Evolutionary conservation across 495 filamentous ascomycete species (phyloP), one percentile per base, ranked within the genome.

Genomic region (Parathielavia hyrcaniae): DNA sequence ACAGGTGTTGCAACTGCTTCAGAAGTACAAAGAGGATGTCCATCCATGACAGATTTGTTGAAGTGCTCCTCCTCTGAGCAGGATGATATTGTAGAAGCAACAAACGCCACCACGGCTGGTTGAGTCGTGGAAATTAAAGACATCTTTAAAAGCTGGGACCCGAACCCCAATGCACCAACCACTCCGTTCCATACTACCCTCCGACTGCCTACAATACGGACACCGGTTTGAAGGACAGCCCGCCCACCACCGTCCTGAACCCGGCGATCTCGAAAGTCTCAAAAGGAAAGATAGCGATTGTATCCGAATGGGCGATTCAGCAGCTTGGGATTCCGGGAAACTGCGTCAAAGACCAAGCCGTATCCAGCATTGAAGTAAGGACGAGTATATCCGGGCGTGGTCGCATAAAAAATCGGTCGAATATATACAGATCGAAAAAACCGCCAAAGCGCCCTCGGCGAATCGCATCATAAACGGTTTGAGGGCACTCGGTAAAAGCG

Each of bases 381-480:
- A 30, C 30, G 30, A 17, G 8, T 14, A 11, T 19, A 26, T 34
- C 2, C 20, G 5, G 23, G 45, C 40, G 40, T 13, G 46, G 9
- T 32, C 14, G 16, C 46, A 9, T 32, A 16, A 49, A 10, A 55
- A 49, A n/a, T 34, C 41, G 35, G 48, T 14, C n/a, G 23, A 58
- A 44, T 60, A 60, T 60, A 53, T 60, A 60, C 58, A 60, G 32
- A 34, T 30, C 44, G 50, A 49, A 55, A 49, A 23, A 40, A 9
- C 35, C 4, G 19, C 47, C 2, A 2, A 44, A 54, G n/a, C 1
- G 36, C 26, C 34, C 10, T 17, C 26, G 41, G 9, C 20, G 36
- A 53, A 40, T 45, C 47, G 47, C 51, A 22, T 46, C 46, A 26
- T 35, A 39, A 53, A 17, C 4, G 30, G 19, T 5, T 30, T 41